A percentile compares a stretch with the other conserved stretches of the same genome.
Evolutionary conservation across 2,329 filamentous ascomycete species (phyloP).

Genomic region (Raffaelea arxii): DNA sequence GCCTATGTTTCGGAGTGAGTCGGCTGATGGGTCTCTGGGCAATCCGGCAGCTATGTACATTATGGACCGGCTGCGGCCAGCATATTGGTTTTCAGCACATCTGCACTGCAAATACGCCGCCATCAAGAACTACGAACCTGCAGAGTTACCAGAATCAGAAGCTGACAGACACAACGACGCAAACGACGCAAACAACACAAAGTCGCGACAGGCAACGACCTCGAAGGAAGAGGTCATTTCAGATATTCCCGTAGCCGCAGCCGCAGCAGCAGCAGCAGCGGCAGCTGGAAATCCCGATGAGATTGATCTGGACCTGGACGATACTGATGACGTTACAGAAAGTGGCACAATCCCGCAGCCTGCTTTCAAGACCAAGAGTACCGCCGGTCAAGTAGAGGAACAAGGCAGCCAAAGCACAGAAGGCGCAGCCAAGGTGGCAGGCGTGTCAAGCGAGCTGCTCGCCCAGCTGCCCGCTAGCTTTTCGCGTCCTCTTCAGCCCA

Average conservation of each 20-base stretch:
- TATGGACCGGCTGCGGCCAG: slow-evolving; percentile 70
- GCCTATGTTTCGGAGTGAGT: slow-evolving; percentile 65
- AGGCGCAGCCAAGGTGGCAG: slow-evolving; percentile 5
- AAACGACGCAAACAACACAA: slow-evolving; percentile 1
- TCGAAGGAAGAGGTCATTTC: slow-evolving; percentile 4
- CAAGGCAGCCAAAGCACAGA: slow-evolving; percentile 12
- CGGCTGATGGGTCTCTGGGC: slow-evolving; percentile 63
- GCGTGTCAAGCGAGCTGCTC: slow-evolving; percentile 55
- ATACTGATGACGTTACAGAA: slow-evolving; percentile 38
- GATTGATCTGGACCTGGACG: slow-evolving; percentile 58
- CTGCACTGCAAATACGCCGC: slow-evolving; percentile 83
- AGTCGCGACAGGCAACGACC: slow-evolving; percentile 3
- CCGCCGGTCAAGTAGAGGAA: slow-evolving; percentile 12
- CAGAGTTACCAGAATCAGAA: no score
- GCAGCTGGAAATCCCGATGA: slow-evolving; percentile 49
- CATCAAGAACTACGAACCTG: slow-evolving; percentile 40
- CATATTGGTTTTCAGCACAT: slow-evolving; percentile 90
- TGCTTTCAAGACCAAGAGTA: no score
- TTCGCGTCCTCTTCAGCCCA: slow-evolving; percentile 26
- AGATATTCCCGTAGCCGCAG: slow-evolving; percentile 3
- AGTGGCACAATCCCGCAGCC: not conserved
- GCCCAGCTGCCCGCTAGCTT: slow-evolving; percentile 72
- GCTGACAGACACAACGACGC: no score
- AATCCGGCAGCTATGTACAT: slow-evolving; percentile 71
- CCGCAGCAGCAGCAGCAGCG: slow-evolving; percentile 6